phyloP scores from a whole-genome alignment of 768 basidiomycete genomes.

The Inosperma sp. region DNA sequence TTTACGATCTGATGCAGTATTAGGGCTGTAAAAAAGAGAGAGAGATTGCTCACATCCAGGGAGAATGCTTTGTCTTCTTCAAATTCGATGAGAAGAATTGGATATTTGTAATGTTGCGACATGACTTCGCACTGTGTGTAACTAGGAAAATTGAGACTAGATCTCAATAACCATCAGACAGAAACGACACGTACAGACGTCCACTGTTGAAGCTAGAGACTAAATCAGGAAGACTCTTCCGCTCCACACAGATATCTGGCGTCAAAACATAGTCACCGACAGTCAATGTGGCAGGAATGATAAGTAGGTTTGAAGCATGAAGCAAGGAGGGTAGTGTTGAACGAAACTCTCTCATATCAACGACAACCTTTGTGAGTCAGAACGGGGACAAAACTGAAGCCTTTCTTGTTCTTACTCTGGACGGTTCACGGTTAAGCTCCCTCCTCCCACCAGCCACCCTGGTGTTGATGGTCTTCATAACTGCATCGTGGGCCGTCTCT shows the following conservation, averaged over 20 bases:
- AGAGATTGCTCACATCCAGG: slow-evolving; percentile 56
- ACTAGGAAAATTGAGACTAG: slow-evolving; percentile 36
- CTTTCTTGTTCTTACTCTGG: slow-evolving; percentile 40
- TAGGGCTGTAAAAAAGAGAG: not conserved
- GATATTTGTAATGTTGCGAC: slow-evolving; percentile 94
- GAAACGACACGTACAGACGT: slow-evolving; percentile 61
- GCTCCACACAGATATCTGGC: slow-evolving; percentile 93
- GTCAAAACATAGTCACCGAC: slow-evolving; percentile 96
- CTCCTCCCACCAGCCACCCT: slow-evolving; percentile 84
- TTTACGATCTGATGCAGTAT: slow-evolving; percentile 45
- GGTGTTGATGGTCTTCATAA: slow-evolving; percentile 78
- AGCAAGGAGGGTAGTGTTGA: slow-evolving; percentile 87
- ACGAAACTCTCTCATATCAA: slow-evolving; percentile 95
- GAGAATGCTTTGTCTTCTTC: slow-evolving; percentile 96
- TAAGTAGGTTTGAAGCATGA: slow-evolving; percentile 72
- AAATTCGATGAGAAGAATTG: slow-evolving; percentile 91
- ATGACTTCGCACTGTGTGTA: slow-evolving; percentile 97
- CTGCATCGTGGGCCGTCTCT: slow-evolving; percentile 44
- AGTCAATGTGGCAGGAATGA: slow-evolving; percentile 88
- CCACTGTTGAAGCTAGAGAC: slow-evolving; percentile 93
- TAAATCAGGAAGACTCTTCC: slow-evolving; percentile 91
- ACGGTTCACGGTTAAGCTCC: slow-evolving; percentile 59
- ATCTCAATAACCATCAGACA: not conserved
- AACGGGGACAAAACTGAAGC: not conserved
- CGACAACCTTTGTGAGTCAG: slow-evolving; percentile 86